Percentiles rank a stretch among this genome's conserved stretches.
These are phyloP conservation scores for Bipolaris victoriae DNA, from an alignment of 2,329 filamentous ascomycete genomes.

Conservation along the genomic window DNA sequence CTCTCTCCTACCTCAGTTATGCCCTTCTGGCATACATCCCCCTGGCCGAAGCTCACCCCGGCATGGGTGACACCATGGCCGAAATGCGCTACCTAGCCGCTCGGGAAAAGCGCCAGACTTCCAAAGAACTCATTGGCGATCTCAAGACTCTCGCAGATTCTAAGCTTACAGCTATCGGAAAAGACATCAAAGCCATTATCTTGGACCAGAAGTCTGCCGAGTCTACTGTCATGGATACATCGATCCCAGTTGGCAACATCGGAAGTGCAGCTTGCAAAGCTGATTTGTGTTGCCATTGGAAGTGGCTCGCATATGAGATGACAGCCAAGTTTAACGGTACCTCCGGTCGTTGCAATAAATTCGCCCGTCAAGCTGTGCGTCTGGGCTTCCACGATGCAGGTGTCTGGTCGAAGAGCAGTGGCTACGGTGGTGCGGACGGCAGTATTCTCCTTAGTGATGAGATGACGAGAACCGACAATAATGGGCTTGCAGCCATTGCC, in stretches of 20 bases:
- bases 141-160: conserved; percentile 40
- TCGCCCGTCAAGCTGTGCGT: conserved; percentile 41
- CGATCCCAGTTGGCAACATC: conserved; percentile 36
- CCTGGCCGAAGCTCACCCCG: conserved; percentile 33
- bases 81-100: conserved; percentile 28
- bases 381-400: conserved; percentile 46
- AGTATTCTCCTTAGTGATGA: conserved; percentile 43
- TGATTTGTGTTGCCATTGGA: conserved; percentile 46
- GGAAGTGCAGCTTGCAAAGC: conserved; percentile 43
- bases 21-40: conserved; percentile 23
- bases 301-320: conserved; percentile 46
- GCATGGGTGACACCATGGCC: conserved; percentile 34
- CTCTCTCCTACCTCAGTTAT: conserved; percentile 25
- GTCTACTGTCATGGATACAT: conserved; percentile 28
- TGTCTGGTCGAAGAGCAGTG: conserved; percentile 38
- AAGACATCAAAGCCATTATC: conserved; percentile 45
- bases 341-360: conserved; percentile 43
- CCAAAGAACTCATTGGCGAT: conserved; percentile 46
- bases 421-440: conserved; percentile 43
- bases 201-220: conserved; percentile 33
- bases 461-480: conserved; percentile 37
- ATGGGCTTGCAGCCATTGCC: conserved; percentile 35
- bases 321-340: conserved; percentile 42
- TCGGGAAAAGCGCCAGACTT: conserved; percentile 29
- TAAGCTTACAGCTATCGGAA: conserved; percentile 41